Conservation (phyloP, 805 yeast species). For the Nakazawaea wyomingensis region DNA sequence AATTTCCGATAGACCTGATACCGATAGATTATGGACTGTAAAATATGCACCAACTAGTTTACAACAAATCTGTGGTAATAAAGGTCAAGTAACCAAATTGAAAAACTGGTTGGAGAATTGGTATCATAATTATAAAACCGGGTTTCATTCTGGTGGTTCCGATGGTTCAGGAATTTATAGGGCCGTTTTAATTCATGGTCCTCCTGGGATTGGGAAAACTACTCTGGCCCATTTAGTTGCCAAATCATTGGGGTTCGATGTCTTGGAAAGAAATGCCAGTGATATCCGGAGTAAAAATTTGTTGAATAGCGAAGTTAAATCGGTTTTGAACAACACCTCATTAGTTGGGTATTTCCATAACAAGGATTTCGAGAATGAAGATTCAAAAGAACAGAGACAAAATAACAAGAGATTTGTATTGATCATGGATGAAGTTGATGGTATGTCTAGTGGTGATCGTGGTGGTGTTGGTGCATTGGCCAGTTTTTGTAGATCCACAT, state of each 20-base stretch:
- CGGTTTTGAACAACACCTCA: conserved; percentile 75
- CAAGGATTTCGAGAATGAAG: conserved; percentile 23
- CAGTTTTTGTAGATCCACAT: conserved; percentile 75
- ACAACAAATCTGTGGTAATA: conserved; percentile 87
- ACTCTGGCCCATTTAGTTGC: conserved; percentile 78
- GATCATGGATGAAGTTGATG: conserved; percentile 98
- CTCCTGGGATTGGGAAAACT: conserved; percentile 84
- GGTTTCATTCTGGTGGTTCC: conserved; percentile 51
- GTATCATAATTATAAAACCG: conserved; percentile 52
- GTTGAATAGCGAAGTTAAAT: conserved; percentile 61
- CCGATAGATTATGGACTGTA: conserved; percentile 83
- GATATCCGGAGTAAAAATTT: conserved; percentile 86
- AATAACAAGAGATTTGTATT: conserved; percentile 64
- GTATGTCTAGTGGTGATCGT: conserved; percentile 98
- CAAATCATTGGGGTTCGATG: conserved; percentile 61
- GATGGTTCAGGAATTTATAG: conserved; percentile 69
- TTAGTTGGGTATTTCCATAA: conserved; percentile 68
- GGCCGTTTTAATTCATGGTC: conserved; percentile 83
- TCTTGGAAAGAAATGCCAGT: conserved; percentile 76
- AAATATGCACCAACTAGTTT: conserved; percentile 81
- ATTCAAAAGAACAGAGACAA: conserved; percentile 17
- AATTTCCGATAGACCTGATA: conserved; percentile 36
- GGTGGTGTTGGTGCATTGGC: conserved; percentile 98
- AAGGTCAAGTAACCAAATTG: conserved; percentile 62
- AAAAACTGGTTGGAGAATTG: conserved; percentile 74